phyloP scores from a whole-genome alignment of 2,329 filamentous ascomycete genomes.

The Penicillium sp. region DNA sequence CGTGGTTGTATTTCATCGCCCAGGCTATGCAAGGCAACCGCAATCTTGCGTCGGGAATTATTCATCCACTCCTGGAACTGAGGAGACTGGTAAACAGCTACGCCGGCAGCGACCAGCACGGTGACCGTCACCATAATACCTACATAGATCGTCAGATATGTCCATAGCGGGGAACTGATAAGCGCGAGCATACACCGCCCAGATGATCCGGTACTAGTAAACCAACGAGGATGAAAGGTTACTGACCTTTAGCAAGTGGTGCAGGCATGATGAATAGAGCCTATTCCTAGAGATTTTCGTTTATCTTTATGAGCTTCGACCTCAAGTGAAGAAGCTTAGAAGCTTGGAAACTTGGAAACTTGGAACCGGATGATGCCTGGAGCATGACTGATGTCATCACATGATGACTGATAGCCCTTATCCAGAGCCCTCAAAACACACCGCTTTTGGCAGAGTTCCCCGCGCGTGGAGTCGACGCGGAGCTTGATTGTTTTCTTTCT shows the following conservation, averaged over 20 bases:
- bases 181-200: conserved; percentile 29
- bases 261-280: conserved; percentile 42
- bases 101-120: conserved; percentile 61
- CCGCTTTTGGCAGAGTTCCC: conserved; percentile 33
- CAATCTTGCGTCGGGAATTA: conserved; percentile 62
- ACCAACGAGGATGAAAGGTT: neutral
- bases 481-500: conserved; percentile 2
- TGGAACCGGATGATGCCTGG: conserved; percentile 18
- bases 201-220: conserved; percentile 9
- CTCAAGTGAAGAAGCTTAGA: conserved; percentile 11
- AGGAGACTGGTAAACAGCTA: conserved; percentile 65
- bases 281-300: conserved; percentile 1
- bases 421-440: conserved; percentile 33
- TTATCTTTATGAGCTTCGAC: conserved; percentile 2
- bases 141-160: conserved; percentile 33
- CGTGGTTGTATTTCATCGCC: conserved; percentile 60
- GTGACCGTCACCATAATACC: conserved; percentile 64
- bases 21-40: conserved; percentile 58
- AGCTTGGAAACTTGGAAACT: neutral
- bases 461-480: conserved; percentile 18
- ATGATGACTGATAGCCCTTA: conserved; percentile 35
- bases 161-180: conserved; percentile 26
- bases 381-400: conserved; percentile 24
- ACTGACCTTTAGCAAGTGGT: conserved; percentile 51
- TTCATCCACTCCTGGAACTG: conserved; percentile 65